Percentiles rank a stretch among this genome's conserved stretches.
Evolutionary conservation across 805 yeast species (phyloP).

Genomic region (Candida insectorum): DNA sequence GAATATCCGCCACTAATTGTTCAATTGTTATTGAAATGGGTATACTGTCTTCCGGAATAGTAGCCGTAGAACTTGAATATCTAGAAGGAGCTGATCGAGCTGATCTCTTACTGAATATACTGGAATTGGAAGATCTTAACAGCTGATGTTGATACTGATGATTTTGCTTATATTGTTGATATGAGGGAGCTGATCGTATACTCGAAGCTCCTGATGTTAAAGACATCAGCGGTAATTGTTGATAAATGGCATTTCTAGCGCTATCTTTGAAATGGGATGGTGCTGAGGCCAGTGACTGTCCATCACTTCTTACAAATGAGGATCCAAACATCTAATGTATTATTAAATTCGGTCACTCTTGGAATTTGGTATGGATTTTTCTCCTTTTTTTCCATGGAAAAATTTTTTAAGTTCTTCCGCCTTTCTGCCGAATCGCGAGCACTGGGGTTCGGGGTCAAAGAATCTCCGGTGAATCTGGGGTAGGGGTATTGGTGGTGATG

Average conservation of each 20-base stretch:
- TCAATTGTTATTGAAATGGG: conserved; percentile 41
- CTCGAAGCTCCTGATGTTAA: conserved; percentile 24
- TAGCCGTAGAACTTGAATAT: conserved; percentile 39
- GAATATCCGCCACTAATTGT: conserved; percentile 41
- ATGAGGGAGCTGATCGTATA: conserved; percentile 40
- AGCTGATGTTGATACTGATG: conserved; percentile 16
- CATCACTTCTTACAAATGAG: conserved; percentile 21
- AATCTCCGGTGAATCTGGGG: background rate
- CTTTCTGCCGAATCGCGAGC: background rate
- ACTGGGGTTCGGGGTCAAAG: conserved; percentile 1
- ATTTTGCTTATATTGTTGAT: conserved; percentile 16
- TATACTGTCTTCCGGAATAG: conserved; percentile 44
- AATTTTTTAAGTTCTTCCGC: conserved; percentile 10
- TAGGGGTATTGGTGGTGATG: too few relatives aligned
- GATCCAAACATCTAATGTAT: conserved; percentile 36
- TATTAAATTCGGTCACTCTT: too few relatives aligned
- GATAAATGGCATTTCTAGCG: conserved; percentile 43
- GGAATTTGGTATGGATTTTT: conserved; percentile 1
- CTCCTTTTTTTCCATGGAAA: conserved; percentile 8
- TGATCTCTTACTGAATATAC: conserved; percentile 36
- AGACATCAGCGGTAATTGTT: conserved; percentile 31
- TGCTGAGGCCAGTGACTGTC: conserved; percentile 21
- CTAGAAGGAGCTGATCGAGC: conserved; percentile 43
- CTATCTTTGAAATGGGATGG: conserved; percentile 40
- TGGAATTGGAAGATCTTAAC: conserved; percentile 34